Evolutionary conservation across 2,329 filamentous ascomycete genomes (phyloP).

Genomic region (Thelonectria olida): DNA sequence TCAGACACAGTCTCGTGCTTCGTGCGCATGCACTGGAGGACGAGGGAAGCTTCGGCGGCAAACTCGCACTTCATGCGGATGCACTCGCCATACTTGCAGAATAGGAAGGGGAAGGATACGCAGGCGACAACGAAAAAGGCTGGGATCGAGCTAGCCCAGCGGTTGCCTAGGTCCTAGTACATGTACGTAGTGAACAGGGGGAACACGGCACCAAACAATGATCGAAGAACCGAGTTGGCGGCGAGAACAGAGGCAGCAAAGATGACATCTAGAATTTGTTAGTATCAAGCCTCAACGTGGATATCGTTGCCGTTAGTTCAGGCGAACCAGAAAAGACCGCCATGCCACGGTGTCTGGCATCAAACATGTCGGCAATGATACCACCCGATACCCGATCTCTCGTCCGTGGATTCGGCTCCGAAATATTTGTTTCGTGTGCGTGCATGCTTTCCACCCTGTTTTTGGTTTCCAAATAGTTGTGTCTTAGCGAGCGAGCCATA

Average conservation of each 20-base stretch:
- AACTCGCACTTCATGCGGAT: constrained; percentile 77
- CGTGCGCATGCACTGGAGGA: constrained; percentile 58
- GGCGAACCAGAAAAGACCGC: constrained; percentile 74
- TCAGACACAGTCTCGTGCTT: constrained; percentile 42
- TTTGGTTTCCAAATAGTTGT: background rate
- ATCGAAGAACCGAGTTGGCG: constrained; percentile 76
- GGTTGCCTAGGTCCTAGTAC: constrained; percentile 70
- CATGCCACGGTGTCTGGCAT: constrained; percentile 61
- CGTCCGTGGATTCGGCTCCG: constrained; percentile 20
- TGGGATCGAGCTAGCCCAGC: constrained; percentile 79
- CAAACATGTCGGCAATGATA: constrained; percentile 71
- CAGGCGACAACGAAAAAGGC: constrained; percentile 78
- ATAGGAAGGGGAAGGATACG: constrained; percentile 78
- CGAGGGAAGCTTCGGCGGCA: constrained; percentile 71
- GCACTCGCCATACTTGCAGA: constrained; percentile 73
- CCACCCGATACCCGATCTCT: constrained; percentile 51
- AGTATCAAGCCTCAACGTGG: constrained; percentile 45
- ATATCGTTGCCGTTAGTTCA: constrained; percentile 67
- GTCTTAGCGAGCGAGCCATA: background rate
- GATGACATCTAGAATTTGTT: constrained; percentile 63
- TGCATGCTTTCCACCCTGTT: background rate
- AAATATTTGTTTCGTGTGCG: background rate
- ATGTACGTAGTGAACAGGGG: constrained; percentile 74
- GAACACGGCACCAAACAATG: constrained; percentile 76
- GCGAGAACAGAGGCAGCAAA: constrained; percentile 81